A percentile compares a stretch with the other conserved stretches of the same genome.
Conservation (phyloP, 257 asterid genomes). For the Fraxinus cuspidata region DNA sequence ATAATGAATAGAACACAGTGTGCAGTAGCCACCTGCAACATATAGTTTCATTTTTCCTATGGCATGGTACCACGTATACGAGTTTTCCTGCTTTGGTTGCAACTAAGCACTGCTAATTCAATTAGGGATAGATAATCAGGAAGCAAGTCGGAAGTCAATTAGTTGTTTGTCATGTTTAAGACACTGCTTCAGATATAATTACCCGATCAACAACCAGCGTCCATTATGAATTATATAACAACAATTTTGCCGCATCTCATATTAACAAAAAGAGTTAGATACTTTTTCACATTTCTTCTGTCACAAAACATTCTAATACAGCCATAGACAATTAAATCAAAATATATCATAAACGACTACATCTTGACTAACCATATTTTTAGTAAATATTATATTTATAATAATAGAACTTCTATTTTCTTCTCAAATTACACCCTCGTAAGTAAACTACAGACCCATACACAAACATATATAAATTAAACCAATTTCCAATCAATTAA, state of each 20-base stretch:
- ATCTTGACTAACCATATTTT: neutral
- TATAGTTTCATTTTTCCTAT: too few relatives aligned
- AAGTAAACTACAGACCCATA: neutral
- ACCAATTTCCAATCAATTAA: too few relatives aligned
- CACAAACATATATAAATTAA: neutral
- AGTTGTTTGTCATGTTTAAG: neutral
- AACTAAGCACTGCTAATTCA: neutral
- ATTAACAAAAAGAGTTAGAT: neutral
- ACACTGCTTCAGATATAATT: too few relatives aligned
- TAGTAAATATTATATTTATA: neutral
- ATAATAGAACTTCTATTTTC: neutral
- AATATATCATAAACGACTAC: neutral
- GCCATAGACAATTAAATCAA: neutral
- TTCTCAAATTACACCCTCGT: neutral
- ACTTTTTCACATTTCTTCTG: neutral
- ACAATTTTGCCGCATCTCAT: neutral
- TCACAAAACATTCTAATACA: neutral
- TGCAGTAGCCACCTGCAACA: too few relatives aligned
- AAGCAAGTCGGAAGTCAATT: neutral
- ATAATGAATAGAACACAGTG: too few relatives aligned
- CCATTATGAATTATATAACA: neutral
- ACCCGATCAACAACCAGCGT: neutral
- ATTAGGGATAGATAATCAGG: neutral
- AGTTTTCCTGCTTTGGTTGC: neutral
- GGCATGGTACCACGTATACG: neutral